Percentiles rank a stretch among this genome's conserved stretches.
These are phyloP conservation scores for Cryphonectria carpinicola DNA, from an alignment of 2,329 filamentous ascomycete species.

Conservation along the genomic window DNA sequence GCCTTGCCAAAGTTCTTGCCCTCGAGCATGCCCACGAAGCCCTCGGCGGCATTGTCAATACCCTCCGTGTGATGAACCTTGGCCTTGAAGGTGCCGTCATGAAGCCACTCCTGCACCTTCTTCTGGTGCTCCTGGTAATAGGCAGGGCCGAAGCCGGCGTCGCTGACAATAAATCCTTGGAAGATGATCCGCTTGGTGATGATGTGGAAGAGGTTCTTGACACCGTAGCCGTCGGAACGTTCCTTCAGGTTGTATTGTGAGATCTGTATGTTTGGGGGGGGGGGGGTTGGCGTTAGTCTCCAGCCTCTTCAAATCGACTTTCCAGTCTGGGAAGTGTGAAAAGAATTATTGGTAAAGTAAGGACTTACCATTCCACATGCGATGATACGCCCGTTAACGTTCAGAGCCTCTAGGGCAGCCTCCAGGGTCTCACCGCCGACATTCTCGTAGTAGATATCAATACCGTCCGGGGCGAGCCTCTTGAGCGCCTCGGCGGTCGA, in stretches of 20 bases:
- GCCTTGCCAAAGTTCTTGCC: slow-evolving; percentile 90
- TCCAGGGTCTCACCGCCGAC: slow-evolving; percentile 58
- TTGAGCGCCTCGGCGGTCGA: slow-evolving; percentile 67
- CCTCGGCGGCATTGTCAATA: slow-evolving; percentile 76
- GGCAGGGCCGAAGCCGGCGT: slow-evolving; percentile 67
- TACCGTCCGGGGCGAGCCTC: slow-evolving; percentile 73
- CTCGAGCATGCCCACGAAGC: slow-evolving; percentile 73
- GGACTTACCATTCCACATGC: slow-evolving; percentile 62
- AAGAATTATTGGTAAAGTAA: neutral
- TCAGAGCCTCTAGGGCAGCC: slow-evolving; percentile 52
- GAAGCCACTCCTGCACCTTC: slow-evolving; percentile 75
- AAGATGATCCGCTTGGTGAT: slow-evolving; percentile 72
- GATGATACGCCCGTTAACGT: slow-evolving; percentile 67
- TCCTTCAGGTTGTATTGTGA: slow-evolving; percentile 70
- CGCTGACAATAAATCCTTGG: slow-evolving; percentile 75
- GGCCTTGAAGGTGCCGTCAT: slow-evolving; percentile 74
- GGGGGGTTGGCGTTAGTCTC: slow-evolving; percentile 38
- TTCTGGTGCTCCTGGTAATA: slow-evolving; percentile 74
- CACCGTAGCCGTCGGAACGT: slow-evolving; percentile 60
- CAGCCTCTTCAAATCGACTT: neutral
- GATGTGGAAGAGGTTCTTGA: slow-evolving; percentile 68
- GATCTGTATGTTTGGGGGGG: slow-evolving; percentile 63
- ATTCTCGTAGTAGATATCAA: slow-evolving; percentile 69
- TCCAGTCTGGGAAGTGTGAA: neutral
- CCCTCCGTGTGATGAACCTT: slow-evolving; percentile 71